Evolutionary conservation across 768 basidiomycete species (phyloP).

Genomic region (Trametes cinnabarina): DNA sequence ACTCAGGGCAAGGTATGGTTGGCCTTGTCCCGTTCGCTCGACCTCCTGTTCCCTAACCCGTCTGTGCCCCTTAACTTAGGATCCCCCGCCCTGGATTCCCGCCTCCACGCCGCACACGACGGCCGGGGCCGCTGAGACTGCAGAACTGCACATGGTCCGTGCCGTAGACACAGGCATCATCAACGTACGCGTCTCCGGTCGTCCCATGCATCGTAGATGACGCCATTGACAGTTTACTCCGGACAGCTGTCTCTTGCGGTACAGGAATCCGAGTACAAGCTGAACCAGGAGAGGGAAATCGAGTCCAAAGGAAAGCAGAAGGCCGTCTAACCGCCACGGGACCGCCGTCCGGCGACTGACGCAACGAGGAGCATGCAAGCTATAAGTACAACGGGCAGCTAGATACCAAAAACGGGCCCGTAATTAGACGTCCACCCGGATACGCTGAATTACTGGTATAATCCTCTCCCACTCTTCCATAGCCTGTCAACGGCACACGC

Average conservation of each 20-base stretch:
- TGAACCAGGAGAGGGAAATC: conserved; percentile 30
- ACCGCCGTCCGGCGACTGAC: conserved; percentile 1
- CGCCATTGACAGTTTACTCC: not conserved
- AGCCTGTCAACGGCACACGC: conserved; percentile 45
- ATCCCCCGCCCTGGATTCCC: conserved; percentile 80
- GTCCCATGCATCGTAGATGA: not conserved
- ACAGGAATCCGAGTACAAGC: conserved; percentile 76
- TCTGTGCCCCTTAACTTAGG: conserved; percentile 33
- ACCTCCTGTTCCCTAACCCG: not conserved
- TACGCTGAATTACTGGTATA: conserved; percentile 90
- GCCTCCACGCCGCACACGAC: conserved; percentile 71
- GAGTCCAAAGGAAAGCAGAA: conserved; percentile 23
- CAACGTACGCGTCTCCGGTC: conserved; percentile 48
- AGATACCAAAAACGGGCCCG: conserved; percentile 16
- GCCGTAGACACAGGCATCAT: conserved; percentile 84
- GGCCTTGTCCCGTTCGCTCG: not conserved
- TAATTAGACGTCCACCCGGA: conserved; percentile 83
- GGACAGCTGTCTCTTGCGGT: conserved; percentile 69
- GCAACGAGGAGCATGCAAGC: not conserved
- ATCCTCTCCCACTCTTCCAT: conserved; percentile 98
- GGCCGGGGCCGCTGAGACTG: conserved; percentile 55
- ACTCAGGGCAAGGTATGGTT: conserved; percentile 43
- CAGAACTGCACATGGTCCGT: conserved; percentile 72
- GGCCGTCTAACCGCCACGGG: not conserved
- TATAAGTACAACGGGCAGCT: conserved; percentile 15